Evolutionary conservation across 2,329 filamentous ascomycete genomes (phyloP).

Genomic region (Helotiales sp.): DNA sequence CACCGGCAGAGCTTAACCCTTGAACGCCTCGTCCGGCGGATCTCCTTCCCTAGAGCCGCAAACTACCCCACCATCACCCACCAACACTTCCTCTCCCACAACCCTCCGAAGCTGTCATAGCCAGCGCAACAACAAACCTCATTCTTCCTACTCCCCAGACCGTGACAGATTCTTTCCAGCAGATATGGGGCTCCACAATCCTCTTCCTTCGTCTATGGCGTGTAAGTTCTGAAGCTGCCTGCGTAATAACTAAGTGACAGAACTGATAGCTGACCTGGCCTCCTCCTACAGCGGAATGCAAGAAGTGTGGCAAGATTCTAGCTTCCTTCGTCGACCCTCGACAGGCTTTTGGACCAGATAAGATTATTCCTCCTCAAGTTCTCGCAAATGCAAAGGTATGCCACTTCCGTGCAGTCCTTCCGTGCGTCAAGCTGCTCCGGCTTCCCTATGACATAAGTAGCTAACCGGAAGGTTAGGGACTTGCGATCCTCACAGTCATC

Average conservation of each 20-base stretch:
- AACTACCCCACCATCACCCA: conserved; percentile 20
- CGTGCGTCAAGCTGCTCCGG: background rate
- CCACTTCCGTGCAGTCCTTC: background rate
- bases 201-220: conserved; percentile 69
- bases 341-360: conserved; percentile 94
- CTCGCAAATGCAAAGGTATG: conserved; percentile 87
- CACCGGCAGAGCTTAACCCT: conserved; percentile 9
- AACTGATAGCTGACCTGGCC: conserved; percentile 17
- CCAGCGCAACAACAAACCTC: conserved; percentile 10
- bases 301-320: conserved; percentile 95
- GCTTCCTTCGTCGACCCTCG: conserved; percentile 92
- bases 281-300: conserved; percentile 80
- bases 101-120: conserved; percentile 12
- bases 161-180: background rate
- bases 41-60: conserved; percentile 8
- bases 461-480: conserved; percentile 56
- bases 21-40: conserved; percentile 1
- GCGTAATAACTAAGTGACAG: background rate
- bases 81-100: background rate
- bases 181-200: conserved; percentile 68
- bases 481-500: conserved; percentile 84
- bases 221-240: conserved; percentile 56
- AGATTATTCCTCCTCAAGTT: conserved; percentile 90
- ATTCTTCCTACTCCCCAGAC: conserved; percentile 7
- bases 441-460: background rate